Evolutionary conservation across 2,329 filamentous ascomycete genomes (phyloP), one percentile per base, ranked within the genome.

Genomic region (Coniochaeta ligniaria): DNA sequence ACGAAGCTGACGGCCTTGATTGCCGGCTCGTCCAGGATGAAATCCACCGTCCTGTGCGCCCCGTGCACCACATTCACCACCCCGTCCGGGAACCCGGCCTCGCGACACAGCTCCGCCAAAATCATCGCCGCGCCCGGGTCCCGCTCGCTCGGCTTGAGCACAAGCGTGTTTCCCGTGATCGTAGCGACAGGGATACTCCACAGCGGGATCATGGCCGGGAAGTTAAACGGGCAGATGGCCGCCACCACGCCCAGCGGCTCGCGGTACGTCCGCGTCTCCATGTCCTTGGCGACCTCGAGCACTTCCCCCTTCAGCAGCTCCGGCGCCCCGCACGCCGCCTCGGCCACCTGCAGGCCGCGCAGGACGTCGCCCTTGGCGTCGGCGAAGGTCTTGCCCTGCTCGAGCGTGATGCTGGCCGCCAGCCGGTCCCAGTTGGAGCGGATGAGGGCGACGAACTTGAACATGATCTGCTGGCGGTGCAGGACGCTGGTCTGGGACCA

Each of bases 141-240:
- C 61, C 91, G 86, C 78, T 96, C 91, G 1, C 91, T 94, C 11
- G 91, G 91, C 82, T 96, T 96, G 67, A 96, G 80, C 66, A 96
- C 85, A 61, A 92, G 80, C 16, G 90, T 93, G 79, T 96, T 96
- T 59, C 91, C 91, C 20, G 89, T 92, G 31, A 93, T 84, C 50
- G 90, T 91, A 55, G 91, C 91, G 67, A 95, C 90, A 43, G 91
- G 91, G 63, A 96, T 92, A 63, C 85, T 92, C 91, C 91, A 96
- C n/a, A 96, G 82, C 3, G 91, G 91, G 73, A 96, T 95, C 91
- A 96, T 96, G 68, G 91, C 91, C 50, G 91, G 91, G 77, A 95
- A 95, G 80, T 95, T 95, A 72, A 95, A 95, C 1, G 91, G 91
- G 80, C 91, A 95, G 67, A 95, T 95, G 61, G 91, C 89, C 61